Conservation (phyloP, 805 yeast species). For the Blastobotrys parvus region DNA sequence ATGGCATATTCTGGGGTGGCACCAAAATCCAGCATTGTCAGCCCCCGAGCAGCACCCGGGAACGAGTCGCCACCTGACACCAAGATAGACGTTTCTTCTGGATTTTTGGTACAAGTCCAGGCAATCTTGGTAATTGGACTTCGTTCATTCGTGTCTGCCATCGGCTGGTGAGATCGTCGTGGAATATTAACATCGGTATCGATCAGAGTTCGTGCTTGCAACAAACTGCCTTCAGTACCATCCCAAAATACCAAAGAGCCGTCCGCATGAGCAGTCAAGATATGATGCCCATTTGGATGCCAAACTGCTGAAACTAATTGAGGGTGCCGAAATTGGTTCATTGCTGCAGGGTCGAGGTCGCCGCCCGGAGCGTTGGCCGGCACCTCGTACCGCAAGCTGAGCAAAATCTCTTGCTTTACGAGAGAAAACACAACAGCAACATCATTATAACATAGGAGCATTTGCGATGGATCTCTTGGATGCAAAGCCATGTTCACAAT, state of each 20-base stretch:
- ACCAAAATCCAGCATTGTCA: conserved; percentile 67
- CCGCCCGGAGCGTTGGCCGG: conserved; percentile 70
- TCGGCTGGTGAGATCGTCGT: conserved; percentile 17
- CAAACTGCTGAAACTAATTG: conserved; percentile 49
- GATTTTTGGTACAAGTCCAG: conserved; percentile 77
- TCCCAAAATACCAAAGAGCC: conserved; percentile 93
- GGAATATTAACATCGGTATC: conserved; percentile 59
- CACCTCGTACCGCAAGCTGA: conserved; percentile 52
- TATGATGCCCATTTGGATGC: conserved; percentile 90
- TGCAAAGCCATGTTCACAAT: conserved; percentile 67
- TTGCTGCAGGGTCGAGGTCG: conserved; percentile 29
- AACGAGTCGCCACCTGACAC: conserved; percentile 58
- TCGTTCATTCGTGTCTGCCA: conserved; percentile 26
- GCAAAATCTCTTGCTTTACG: conserved; percentile 46
- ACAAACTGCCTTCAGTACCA: conserved; percentile 59
- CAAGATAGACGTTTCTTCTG: conserved; percentile 69
- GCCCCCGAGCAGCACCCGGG: conserved; percentile 31
- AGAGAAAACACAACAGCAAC: conserved; percentile 65
- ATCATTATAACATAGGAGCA: conserved; percentile 65
- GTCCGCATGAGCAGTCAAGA: conserved; percentile 71
- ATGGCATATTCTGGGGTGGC: conserved; percentile 64
- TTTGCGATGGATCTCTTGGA: conserved; percentile 79
- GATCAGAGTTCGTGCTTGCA: conserved; percentile 65
- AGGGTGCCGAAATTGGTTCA: conserved; percentile 31
- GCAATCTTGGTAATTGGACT: conserved; percentile 41